Evolutionary conservation across 148 eudicot species (phyloP).

Genomic region (Oxyria digyna): DNA sequence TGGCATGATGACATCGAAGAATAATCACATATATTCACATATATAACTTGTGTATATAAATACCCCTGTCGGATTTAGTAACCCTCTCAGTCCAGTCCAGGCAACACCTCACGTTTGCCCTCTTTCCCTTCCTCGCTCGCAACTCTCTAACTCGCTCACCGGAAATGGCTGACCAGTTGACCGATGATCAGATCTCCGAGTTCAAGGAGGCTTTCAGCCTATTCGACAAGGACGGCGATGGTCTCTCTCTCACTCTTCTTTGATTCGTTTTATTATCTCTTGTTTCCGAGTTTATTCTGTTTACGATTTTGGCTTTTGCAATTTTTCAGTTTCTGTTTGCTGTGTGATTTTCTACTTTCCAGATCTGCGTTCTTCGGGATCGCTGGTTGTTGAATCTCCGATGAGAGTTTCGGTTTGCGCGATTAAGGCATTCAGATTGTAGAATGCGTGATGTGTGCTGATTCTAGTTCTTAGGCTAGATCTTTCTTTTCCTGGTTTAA

Average conservation of each 20-base stretch:
- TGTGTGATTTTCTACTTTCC: too few species aligned
- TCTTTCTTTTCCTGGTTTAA: not conserved
- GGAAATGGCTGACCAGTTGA: constrained; percentile 19
- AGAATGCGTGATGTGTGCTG: not conserved
- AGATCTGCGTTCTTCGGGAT: constrained; percentile 7
- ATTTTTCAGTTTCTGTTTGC: not conserved
- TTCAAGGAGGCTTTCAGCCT: constrained; percentile 25
- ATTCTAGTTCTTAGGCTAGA: not conserved
- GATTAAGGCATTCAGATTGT: not conserved
- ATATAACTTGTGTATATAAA: too few species aligned
- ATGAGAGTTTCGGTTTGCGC: not conserved
- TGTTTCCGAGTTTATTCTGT: not conserved
- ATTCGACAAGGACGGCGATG: constrained; percentile 25
- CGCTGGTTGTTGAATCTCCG: not conserved
- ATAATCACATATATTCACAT: too few species aligned
- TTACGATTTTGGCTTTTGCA: not conserved
- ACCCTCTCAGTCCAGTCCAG: not conserved
- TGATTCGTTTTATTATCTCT: not conserved
- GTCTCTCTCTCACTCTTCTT: constrained; percentile 6
- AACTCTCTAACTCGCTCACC: too few species aligned
- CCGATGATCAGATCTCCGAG: constrained; percentile 22
- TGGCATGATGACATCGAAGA: too few species aligned
- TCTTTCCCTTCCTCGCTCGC: not conserved
- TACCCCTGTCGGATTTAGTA: not conserved
- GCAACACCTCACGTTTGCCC: not conserved